Percentiles rank a stretch among this genome's conserved stretches.
phyloP scores from a whole-genome alignment of 805 yeast genomes.

The Lipomyces starkeyi region DNA sequence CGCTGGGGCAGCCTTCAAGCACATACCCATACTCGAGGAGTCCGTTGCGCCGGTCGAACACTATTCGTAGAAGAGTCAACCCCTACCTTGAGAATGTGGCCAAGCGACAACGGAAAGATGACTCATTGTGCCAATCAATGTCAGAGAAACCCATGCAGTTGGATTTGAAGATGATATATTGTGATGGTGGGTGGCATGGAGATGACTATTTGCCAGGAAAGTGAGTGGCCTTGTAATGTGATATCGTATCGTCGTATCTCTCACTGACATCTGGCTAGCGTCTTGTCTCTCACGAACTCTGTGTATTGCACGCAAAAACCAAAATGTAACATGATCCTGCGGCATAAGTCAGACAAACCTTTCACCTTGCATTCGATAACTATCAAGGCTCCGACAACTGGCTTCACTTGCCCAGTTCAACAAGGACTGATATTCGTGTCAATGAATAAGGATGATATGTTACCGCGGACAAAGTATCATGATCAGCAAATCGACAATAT shows the following conservation, averaged over 20 bases:
- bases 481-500: conserved; percentile 26
- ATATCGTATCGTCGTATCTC: neutral
- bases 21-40: conserved; percentile 8
- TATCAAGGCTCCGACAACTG: conserved; percentile 33
- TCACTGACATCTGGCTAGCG: conserved; percentile 10
- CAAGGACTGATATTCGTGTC: conserved; percentile 34
- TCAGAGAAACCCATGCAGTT: conserved; percentile 22
- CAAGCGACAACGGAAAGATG: conserved; percentile 28
- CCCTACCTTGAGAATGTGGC: conserved; percentile 24
- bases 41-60: conserved; percentile 22
- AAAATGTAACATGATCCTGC: conserved; percentile 35
- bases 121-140: conserved; percentile 11
- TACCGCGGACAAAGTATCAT: conserved; percentile 29
- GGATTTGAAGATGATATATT: conserved; percentile 25
- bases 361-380: conserved; percentile 35
- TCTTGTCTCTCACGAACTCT: conserved; percentile 13
- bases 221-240: conserved; percentile 11
- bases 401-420: conserved; percentile 37
- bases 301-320: conserved; percentile 37
- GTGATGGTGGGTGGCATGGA: conserved; percentile 38
- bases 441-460: conserved; percentile 31
- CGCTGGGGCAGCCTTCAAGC: neutral
- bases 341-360: conserved; percentile 28
- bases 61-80: conserved; percentile 28
- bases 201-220: conserved; percentile 33